Percentiles rank a stretch among this genome's conserved stretches.
These are phyloP conservation scores for Rhypophila decipiens DNA, from an alignment of 495 filamentous ascomycete species.

Conservation along the genomic window DNA sequence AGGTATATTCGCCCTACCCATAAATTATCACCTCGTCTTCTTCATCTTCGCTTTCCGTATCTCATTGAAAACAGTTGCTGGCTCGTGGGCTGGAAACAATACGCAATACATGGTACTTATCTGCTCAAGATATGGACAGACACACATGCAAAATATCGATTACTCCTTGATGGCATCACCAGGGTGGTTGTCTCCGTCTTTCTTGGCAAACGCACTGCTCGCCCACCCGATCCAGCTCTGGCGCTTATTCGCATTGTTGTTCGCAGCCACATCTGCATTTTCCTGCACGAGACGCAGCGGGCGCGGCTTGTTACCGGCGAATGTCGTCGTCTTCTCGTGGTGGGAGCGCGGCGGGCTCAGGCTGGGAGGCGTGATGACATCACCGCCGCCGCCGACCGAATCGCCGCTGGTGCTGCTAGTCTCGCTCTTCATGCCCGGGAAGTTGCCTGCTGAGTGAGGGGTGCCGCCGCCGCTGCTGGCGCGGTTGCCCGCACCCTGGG, in stretches of 20 bases:
- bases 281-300: slow-evolving; percentile 83
- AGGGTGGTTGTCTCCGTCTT: slow-evolving; percentile 13
- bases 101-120: too few species aligned
- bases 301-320: slow-evolving; percentile 68
- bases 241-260: slow-evolving; percentile 37
- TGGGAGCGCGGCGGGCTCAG: slow-evolving; percentile 47
- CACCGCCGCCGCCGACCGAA: slow-evolving; percentile 44
- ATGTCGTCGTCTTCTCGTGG: slow-evolving; percentile 57
- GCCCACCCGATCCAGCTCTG: slow-evolving; percentile 55
- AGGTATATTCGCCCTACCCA: too few species aligned
- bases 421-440: slow-evolving; percentile 48
- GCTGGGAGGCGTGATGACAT: slow-evolving; percentile 49
- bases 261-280: slow-evolving; percentile 30
- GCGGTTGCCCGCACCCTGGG: slow-evolving; percentile 46
- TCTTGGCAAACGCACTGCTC: slow-evolving; percentile 32
- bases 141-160: too few species aligned
- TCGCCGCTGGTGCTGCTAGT: slow-evolving; percentile 61
- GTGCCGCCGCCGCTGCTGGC: slow-evolving; percentile 18
- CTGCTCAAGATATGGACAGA: too few species aligned
- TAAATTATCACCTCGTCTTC: too few species aligned
- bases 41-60: too few species aligned
- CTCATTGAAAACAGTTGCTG: too few species aligned
- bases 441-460: slow-evolving; percentile 36
- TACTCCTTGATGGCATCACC: slow-evolving; percentile 19
- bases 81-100: too few species aligned